Evolutionary conservation across 768 basidiomycete species (phyloP).

Genomic region (Russula lepida): DNA sequence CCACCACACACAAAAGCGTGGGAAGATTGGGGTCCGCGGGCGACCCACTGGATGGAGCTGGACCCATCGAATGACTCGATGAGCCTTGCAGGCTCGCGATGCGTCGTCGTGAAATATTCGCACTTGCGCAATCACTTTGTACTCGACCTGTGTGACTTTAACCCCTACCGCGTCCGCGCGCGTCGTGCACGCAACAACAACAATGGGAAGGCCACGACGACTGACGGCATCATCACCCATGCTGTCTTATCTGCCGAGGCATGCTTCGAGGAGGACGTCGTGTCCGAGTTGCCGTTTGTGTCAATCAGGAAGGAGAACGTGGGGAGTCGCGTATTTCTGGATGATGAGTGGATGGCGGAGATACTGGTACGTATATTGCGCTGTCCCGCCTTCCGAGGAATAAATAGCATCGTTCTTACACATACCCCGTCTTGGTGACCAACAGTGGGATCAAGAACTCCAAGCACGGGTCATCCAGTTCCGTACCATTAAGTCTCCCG

Average conservation of each 20-base stretch:
- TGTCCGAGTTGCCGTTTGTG: slow-evolving; percentile 9
- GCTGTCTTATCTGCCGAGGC: slow-evolving; percentile 1
- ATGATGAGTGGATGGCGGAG: slow-evolving; percentile 15
- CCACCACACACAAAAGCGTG: not conserved
- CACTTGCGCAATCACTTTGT: slow-evolving; percentile 4
- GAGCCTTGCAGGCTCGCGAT: slow-evolving; percentile 14
- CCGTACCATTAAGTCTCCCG: not conserved
- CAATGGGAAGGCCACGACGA: not conserved
- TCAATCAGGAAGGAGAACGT: slow-evolving; percentile 13
- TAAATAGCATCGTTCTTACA: not conserved
- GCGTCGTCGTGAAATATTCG: slow-evolving; percentile 10
- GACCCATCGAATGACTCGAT: slow-evolving; percentile 11
- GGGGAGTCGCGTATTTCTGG: slow-evolving; percentile 3
- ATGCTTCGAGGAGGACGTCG: slow-evolving; percentile 14
- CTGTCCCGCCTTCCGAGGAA: not conserved
- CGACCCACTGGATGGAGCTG: slow-evolving; percentile 15
- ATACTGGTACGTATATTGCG: not conserved
- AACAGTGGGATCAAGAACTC: not conserved
- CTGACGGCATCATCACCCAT: not conserved
- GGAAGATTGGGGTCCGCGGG: slow-evolving; percentile 15
- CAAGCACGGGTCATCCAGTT: not conserved
- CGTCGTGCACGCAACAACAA: not conserved
- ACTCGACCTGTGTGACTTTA: slow-evolving; percentile 12
- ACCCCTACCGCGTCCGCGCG: slow-evolving; percentile 4
- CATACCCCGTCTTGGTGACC: not conserved